Evolutionary conservation across 192 early-diverging fungal species (phyloP).

Genomic region (Haplosporangium gracile): DNA sequence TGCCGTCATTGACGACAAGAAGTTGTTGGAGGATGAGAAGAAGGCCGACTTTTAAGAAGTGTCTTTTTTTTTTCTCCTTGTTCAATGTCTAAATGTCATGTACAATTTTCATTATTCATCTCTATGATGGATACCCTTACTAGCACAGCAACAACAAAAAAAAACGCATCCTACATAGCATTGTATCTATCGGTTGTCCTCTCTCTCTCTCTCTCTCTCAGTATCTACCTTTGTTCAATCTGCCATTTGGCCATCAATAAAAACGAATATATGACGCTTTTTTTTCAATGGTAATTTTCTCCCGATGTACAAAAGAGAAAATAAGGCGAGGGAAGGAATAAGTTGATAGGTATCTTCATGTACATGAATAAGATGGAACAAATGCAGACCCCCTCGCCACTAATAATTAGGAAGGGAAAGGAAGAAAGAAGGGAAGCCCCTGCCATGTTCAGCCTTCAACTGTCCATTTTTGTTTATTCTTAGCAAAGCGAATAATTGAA

Average conservation of each 20-base stretch:
- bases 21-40: slow-evolving; percentile 34
- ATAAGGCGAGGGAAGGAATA: too few relatives aligned
- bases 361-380: not conserved
- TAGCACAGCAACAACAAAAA: not conserved
- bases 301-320: too few relatives aligned
- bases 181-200: not conserved
- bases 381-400: not conserved
- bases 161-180: slow-evolving; percentile 7
- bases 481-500: not conserved
- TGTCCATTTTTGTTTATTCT: not conserved
- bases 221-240: not conserved
- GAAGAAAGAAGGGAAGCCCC: not conserved
- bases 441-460: not conserved
- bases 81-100: not conserved
- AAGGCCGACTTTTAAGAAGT: slow-evolving; percentile 8
- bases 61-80: not conserved
- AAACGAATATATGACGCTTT: not conserved
- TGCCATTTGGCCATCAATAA: not conserved
- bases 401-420: not conserved
- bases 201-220: not conserved
- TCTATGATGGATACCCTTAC: not conserved
- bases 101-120: not conserved
- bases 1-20: slow-evolving; percentile 41
- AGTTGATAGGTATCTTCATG: too few relatives aligned
- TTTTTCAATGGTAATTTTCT: too few relatives aligned